Percentiles rank a stretch among this genome's conserved stretches.
These are phyloP conservation scores for Iris macrosiphon DNA, from an alignment of 106 monocot genomes.

Conservation along the genomic window DNA sequence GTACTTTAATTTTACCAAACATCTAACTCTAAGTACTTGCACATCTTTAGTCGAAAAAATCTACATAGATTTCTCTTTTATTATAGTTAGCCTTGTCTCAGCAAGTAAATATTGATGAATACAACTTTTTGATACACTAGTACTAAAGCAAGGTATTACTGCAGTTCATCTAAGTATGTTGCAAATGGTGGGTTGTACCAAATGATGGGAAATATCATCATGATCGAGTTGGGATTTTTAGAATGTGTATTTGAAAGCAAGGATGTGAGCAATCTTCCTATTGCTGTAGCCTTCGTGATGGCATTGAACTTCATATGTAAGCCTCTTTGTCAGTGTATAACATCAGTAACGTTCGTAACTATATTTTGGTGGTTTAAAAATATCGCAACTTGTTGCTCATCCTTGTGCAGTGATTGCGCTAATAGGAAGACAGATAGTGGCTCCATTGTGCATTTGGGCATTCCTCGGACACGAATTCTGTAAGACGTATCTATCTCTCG, in stretches of 20 bases:
- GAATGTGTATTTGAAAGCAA: slow-evolving; percentile 10
- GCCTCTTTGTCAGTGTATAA: neutral
- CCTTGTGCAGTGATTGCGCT: slow-evolving; percentile 1
- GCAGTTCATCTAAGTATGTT: neutral
- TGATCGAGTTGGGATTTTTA: neutral
- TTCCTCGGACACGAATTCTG: neutral
- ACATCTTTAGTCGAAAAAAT: no score
- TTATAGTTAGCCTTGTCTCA: no score
- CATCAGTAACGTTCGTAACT: neutral
- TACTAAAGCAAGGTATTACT: neutral
- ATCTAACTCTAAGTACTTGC: no score
- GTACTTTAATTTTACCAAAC: no score
- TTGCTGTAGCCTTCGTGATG: slow-evolving; percentile 3
- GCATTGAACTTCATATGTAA: neutral
- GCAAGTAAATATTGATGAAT: no score
- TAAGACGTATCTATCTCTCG: no score
- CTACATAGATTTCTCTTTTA: no score
- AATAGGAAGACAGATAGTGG: neutral
- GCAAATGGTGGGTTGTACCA: neutral
- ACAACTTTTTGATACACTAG: neutral
- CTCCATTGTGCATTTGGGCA: neutral
- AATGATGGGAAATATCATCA: neutral
- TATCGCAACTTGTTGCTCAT: no score
- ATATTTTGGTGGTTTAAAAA: neutral
- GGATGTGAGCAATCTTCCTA: neutral